Percentiles rank a stretch among this genome's conserved stretches.
These are phyloP conservation scores for Aspergillus awamori DNA, from an alignment of 2,329 filamentous ascomycete genomes.

Conservation along the genomic window DNA sequence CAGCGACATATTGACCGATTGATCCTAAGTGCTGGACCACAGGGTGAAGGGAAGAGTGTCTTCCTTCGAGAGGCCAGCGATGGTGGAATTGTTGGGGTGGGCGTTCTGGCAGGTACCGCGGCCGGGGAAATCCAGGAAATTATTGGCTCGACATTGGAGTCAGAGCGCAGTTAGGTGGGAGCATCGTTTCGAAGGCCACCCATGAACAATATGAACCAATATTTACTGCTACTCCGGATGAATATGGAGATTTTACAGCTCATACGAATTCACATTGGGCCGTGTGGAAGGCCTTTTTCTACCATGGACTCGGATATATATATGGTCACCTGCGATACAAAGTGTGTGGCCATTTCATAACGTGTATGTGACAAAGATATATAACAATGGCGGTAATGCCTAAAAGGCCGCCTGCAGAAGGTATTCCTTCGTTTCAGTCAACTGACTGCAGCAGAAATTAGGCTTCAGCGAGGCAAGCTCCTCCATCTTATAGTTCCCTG, in stretches of 20 bases:
- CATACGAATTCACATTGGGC: too few species aligned
- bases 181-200: not conserved
- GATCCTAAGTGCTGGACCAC: slow-evolving; percentile 43
- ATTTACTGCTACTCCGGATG: too few species aligned
- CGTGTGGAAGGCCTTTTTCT: not conserved
- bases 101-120: slow-evolving; percentile 53
- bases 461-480: slow-evolving; percentile 16
- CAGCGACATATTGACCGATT: slow-evolving; percentile 67
- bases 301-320: not conserved
- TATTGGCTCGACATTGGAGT: slow-evolving; percentile 14
- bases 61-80: slow-evolving; percentile 54
- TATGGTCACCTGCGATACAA: not conserved
- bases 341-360: not conserved
- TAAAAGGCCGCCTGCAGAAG: not conserved
- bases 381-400: not conserved
- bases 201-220: too few species aligned
- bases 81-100: slow-evolving; percentile 56
- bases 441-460: slow-evolving; percentile 1
- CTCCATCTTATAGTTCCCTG: slow-evolving; percentile 18
- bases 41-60: slow-evolving; percentile 51
- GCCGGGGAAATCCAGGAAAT: slow-evolving; percentile 36
- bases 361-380: too few species aligned
- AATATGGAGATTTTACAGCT: too few species aligned
- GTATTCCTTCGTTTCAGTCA: slow-evolving; percentile 6
- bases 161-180: not conserved